phyloP scores from a whole-genome alignment of 192 early-diverging fungal species.

The Backusella psychrophila region DNA sequence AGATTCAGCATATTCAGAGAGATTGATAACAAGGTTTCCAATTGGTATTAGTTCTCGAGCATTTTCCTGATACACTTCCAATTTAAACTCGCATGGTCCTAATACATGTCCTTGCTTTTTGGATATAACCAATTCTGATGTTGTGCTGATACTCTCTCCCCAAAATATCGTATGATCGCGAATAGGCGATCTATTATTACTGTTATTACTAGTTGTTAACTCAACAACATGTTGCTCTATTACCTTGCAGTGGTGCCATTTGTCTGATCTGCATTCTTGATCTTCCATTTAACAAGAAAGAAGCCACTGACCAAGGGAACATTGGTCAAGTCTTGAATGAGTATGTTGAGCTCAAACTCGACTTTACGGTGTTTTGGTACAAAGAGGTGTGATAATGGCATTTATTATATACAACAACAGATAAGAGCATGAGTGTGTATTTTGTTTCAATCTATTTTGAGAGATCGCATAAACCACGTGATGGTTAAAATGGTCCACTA shows the following conservation, averaged over 20 bases:
- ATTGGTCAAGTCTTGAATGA: slow-evolving; percentile 76
- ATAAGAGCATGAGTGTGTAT: background rate
- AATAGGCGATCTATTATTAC: slow-evolving; percentile 13
- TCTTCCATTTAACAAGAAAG: slow-evolving; percentile 80
- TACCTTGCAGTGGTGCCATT: slow-evolving; percentile 39
- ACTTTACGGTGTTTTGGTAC: slow-evolving; percentile 72
- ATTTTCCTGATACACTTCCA: slow-evolving; percentile 60
- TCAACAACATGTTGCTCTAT: background rate
- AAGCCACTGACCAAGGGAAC: slow-evolving; percentile 78
- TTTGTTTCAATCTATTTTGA: background rate
- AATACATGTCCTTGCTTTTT: slow-evolving; percentile 61
- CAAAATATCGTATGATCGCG: slow-evolving; percentile 54
- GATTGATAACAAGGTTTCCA: slow-evolving; percentile 69
- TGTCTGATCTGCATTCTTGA: slow-evolving; percentile 42
- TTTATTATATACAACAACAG: background rate
- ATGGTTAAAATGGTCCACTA: background rate
- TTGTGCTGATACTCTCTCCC: slow-evolving; percentile 52
- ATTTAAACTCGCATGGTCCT: slow-evolving; percentile 68
- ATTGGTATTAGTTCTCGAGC: slow-evolving; percentile 55
- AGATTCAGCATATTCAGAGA: slow-evolving; percentile 71
- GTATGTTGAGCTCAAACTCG: slow-evolving; percentile 55
- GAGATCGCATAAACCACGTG: background rate
- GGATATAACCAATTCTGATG: slow-evolving; percentile 61
- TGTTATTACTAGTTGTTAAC: background rate
- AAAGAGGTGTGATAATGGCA: slow-evolving; percentile 59